Percentiles rank a stretch among this genome's conserved stretches.
These are phyloP conservation scores for Diospyros lotus DNA, from an alignment of 148 eudicot genomes.

Conservation along the genomic window DNA sequence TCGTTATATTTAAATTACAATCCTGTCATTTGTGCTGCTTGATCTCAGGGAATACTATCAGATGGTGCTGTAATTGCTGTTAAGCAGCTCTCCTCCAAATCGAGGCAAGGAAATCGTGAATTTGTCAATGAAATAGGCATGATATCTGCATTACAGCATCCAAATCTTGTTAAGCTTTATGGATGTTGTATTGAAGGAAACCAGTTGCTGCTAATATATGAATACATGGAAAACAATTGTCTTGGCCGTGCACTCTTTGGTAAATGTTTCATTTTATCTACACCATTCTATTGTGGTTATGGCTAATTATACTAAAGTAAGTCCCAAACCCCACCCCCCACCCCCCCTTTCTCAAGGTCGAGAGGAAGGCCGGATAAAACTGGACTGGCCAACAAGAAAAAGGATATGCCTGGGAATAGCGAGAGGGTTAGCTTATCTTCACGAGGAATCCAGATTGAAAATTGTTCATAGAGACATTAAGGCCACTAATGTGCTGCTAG, in stretches of 20 bases:
- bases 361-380: slow-evolving; percentile 32
- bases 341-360: slow-evolving; percentile 22
- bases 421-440: slow-evolving; percentile 59
- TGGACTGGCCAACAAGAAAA: slow-evolving; percentile 56
- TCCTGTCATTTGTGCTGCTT: slow-evolving; percentile 2
- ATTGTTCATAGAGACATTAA: slow-evolving; percentile 81
- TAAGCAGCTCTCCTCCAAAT: slow-evolving; percentile 80
- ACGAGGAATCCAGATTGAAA: slow-evolving; percentile 62
- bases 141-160: slow-evolving; percentile 86
- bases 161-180: slow-evolving; percentile 75
- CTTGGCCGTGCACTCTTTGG: slow-evolving; percentile 81
- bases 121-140: slow-evolving; percentile 77
- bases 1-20: background rate
- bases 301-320: background rate
- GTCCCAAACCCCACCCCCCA: background rate
- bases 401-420: slow-evolving; percentile 58
- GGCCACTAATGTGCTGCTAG: slow-evolving; percentile 79
- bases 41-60: slow-evolving; percentile 55
- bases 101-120: slow-evolving; percentile 78
- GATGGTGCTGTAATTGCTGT: slow-evolving; percentile 80
- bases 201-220: slow-evolving; percentile 63
- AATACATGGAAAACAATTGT: slow-evolving; percentile 77
- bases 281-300: background rate
- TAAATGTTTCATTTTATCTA: slow-evolving; percentile 16
- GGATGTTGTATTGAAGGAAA: slow-evolving; percentile 85